Base-by-base conservation (phyloP, 139 green algal species). In the Asterochloris erici region DNA sequence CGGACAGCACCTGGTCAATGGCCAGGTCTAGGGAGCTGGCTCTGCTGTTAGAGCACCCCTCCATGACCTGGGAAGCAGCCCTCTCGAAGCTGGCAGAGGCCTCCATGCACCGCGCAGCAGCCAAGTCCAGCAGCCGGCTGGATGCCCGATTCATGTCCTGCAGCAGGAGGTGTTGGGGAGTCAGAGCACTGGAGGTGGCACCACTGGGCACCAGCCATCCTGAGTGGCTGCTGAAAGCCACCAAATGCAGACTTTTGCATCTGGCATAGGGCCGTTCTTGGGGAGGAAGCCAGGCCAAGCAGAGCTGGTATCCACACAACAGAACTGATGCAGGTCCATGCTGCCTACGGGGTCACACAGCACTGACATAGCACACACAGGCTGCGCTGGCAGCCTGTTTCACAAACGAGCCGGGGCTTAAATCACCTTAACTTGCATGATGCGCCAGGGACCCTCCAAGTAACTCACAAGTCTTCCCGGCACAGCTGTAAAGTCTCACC, bases 1-100 rank as follows among this genome's bases (percentile, higher is more conserved):
- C 60, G 1, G 76, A 61, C 24, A 80, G 76, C 23, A 80, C 76
- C 61, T 80, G 38, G n/a, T 80, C 26, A 23, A 80, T 80, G 12
- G 76, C 76, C 60, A 80, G 0, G n/a, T 80, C 76, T 23, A 80
- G 60, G 11, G 54, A 70, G 60, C 68, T 80, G 24, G 60, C 68
- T 61, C 76, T 62, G 24, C 60, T 70, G 24, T 23, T n/a, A 2
- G 60, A 69, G 16, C 76, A 12, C 60, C 68, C 76, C 21, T 80
- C 76, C 10, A 80, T 61, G 76, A 61, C 68, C 60, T 80, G 68
- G 23, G 76, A 80, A 47, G 76, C 76, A 47, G 76, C 76, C 61
- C 76, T 29, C 76, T 80, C 76, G 69, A 80, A 80, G 23, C 68
- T 28, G n/a, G 68, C 60, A 24, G 60, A 70, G 0, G 76, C 76